Conservation (phyloP, 2,329 filamentous ascomycete species). For the Fusarium nelsonii region DNA sequence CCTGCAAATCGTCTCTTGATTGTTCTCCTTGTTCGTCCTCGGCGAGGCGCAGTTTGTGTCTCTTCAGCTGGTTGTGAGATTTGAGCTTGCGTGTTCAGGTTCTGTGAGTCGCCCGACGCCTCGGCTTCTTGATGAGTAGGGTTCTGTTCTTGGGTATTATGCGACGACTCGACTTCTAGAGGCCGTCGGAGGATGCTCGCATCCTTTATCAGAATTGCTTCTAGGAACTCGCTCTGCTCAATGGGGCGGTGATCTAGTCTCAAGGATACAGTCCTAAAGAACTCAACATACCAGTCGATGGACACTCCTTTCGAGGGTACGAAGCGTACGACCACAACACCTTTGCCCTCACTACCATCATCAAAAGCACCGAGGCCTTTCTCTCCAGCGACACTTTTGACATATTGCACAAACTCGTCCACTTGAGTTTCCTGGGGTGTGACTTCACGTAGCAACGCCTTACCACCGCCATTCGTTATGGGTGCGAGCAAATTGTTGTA, state of each 20-base stretch:
- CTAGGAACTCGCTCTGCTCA: constrained; percentile 90
- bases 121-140: constrained; percentile 13
- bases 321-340: constrained; percentile 83
- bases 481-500: constrained; percentile 80
- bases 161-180: constrained; percentile 64
- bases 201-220: constrained; percentile 87
- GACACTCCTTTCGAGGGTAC: constrained; percentile 68
- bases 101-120: constrained; percentile 12
- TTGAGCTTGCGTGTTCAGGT: constrained; percentile 17
- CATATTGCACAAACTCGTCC: constrained; percentile 81
- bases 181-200: constrained; percentile 77
- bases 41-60: constrained; percentile 42
- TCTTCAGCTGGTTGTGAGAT: constrained; percentile 38
- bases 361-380: constrained; percentile 76
- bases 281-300: constrained; percentile 75
- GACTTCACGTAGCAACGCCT: constrained; percentile 77
- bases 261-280: constrained; percentile 77
- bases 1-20: constrained; percentile 75
- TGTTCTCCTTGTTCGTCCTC: constrained; percentile 52
- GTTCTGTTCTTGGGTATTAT: constrained; percentile 40
- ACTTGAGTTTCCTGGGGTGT: constrained; percentile 72
- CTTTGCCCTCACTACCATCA: constrained; percentile 72
- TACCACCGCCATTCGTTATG: constrained; percentile 84
- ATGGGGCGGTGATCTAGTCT: constrained; percentile 84
- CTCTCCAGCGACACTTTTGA: constrained; percentile 79